A percentile compares a stretch with the other conserved stretches of the same genome.
phyloP scores from a whole-genome alignment of 768 basidiomycete species.

The Mycena maculata region DNA sequence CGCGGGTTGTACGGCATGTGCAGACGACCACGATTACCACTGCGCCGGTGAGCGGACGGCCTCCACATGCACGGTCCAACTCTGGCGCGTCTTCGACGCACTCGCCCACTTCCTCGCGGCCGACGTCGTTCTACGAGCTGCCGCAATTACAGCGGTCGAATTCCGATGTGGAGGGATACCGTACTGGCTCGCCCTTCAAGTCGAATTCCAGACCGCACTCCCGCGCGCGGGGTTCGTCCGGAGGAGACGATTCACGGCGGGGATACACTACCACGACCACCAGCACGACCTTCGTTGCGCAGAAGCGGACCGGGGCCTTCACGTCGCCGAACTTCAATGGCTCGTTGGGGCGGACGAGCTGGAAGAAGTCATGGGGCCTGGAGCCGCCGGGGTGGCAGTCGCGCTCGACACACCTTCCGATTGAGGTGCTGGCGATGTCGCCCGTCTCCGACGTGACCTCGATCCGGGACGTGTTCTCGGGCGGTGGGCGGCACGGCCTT shows the following conservation, averaged over 20 bases:
- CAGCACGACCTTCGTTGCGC: slow-evolving; percentile 79
- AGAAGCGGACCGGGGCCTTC: slow-evolving; percentile 84
- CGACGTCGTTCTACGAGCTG: slow-evolving; percentile 79
- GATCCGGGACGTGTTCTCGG: slow-evolving; percentile 86
- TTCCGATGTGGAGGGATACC: slow-evolving; percentile 74
- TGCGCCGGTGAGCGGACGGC: slow-evolving; percentile 39
- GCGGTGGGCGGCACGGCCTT: slow-evolving; percentile 58
- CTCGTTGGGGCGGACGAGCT: slow-evolving; percentile 74
- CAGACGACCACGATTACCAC: slow-evolving; percentile 51
- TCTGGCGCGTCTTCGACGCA: slow-evolving; percentile 83
- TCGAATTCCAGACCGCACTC: slow-evolving; percentile 58
- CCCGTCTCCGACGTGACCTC: slow-evolving; percentile 60
- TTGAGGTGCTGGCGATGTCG: slow-evolving; percentile 83
- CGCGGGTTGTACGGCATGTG: slow-evolving; percentile 78
- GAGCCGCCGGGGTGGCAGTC: slow-evolving; percentile 89
- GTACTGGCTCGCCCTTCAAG: slow-evolving; percentile 74
- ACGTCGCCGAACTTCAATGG: slow-evolving; percentile 53
- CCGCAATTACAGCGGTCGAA: slow-evolving; percentile 37
- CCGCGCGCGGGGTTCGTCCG: slow-evolving; percentile 58
- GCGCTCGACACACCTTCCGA: slow-evolving; percentile 72
- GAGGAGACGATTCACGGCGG: slow-evolving; percentile 35
- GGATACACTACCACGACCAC: slow-evolving; percentile 42
- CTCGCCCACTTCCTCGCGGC: slow-evolving; percentile 81
- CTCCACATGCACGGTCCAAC: slow-evolving; percentile 75
- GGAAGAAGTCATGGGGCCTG: slow-evolving; percentile 91